These are phyloP conservation scores for Solanum ossicruentum DNA, from an alignment of 257 asterid species.

Conservation along the genomic window DNA sequence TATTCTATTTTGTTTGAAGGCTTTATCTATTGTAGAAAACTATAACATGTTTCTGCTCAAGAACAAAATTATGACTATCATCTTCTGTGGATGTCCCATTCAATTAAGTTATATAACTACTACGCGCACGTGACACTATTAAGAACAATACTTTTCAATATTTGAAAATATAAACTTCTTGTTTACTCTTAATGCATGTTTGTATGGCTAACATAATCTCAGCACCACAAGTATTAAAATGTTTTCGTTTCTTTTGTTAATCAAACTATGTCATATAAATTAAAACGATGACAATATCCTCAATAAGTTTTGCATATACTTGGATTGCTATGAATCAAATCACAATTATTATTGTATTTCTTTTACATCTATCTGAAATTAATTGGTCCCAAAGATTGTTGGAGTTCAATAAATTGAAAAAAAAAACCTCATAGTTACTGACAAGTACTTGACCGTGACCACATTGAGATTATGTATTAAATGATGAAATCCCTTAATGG, in stretches of 20 bases:
- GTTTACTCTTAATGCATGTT: neutral
- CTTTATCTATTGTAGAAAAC: neutral
- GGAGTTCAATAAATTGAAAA: neutral
- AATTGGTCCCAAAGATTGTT: neutral
- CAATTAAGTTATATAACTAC: neutral
- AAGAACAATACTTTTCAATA: too few species aligned
- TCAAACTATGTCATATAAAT: neutral
- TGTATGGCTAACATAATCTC: neutral
- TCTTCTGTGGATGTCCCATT: neutral
- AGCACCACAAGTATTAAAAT: neutral
- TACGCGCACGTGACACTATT: neutral
- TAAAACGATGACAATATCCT: neutral
- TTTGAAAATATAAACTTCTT: too few species aligned
- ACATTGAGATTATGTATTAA: neutral
- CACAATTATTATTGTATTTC: neutral
- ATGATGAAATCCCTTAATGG: neutral
- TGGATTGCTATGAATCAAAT: neutral
- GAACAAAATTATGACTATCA: neutral
- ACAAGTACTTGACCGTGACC: neutral
- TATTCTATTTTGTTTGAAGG: neutral
- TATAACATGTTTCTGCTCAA: neutral
- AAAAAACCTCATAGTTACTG: neutral
- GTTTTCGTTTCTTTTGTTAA: neutral
- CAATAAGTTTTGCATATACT: neutral
- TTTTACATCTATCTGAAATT: neutral